phyloP scores from a whole-genome alignment of 495 filamentous ascomycete genomes.

The Penicillium dipodomyicola region DNA sequence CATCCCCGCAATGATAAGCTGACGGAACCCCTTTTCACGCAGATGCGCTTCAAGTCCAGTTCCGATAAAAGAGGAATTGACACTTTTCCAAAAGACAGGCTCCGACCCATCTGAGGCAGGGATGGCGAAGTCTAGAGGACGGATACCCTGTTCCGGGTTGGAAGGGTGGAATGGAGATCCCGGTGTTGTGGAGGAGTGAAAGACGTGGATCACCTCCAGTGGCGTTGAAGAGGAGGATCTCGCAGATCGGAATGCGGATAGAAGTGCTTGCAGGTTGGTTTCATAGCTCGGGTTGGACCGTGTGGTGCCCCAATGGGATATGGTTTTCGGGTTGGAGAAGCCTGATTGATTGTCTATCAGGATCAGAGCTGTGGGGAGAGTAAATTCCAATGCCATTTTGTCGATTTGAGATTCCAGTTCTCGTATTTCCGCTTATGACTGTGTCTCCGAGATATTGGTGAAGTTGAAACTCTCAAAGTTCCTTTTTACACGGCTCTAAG shows the following conservation, averaged over 20 bases:
- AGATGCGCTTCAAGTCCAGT: conserved; percentile 43
- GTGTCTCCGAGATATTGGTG: not conserved
- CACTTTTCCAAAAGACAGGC: conserved; percentile 43
- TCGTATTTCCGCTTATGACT: not conserved
- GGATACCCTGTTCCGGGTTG: conserved; percentile 28
- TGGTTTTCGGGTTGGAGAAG: conserved; percentile 41
- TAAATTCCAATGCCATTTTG: conserved; percentile 24
- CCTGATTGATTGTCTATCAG: conserved; percentile 59
- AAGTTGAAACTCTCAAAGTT: not conserved
- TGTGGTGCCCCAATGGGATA: conserved; percentile 37
- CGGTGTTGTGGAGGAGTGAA: conserved; percentile 41
- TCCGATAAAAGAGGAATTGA: conserved; percentile 51
- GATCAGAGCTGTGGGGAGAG: conserved; percentile 48
- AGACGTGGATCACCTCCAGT: conserved; percentile 46
- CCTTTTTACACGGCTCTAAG: not conserved
- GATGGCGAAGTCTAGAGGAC: conserved; percentile 37
- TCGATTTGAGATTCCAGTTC: not conserved
- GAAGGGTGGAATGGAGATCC: conserved; percentile 34
- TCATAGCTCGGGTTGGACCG: conserved; percentile 50
- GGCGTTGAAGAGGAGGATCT: conserved; percentile 16
- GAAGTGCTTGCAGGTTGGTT: conserved; percentile 40
- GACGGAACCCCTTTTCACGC: conserved; percentile 32
- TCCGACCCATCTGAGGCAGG: conserved; percentile 44
- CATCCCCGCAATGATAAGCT: conserved; percentile 44
- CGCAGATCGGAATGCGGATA: conserved; percentile 41